Conservation (phyloP, 2,329 filamentous ascomycete genomes). For the Pseudogymnoascus sp. region DNA sequence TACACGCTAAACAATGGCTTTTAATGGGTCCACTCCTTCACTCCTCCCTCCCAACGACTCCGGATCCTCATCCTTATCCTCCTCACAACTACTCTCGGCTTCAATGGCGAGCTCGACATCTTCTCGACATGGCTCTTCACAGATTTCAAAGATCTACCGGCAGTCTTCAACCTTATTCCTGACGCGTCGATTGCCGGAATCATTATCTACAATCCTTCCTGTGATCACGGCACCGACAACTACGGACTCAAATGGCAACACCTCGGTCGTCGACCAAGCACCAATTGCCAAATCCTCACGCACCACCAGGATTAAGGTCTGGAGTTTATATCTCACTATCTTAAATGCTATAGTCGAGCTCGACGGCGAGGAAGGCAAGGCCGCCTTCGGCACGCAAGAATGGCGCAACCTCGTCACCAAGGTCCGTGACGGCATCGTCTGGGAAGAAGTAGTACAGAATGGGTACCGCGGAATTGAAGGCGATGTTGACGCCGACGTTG, state of each 20-base stretch:
- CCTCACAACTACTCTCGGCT: conserved; percentile 53
- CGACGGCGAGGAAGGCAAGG: conserved; percentile 82
- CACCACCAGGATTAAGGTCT: conserved; percentile 84
- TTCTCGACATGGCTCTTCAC: conserved; percentile 53
- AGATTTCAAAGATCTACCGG: conserved; percentile 87
- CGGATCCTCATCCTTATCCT: conserved; percentile 31
- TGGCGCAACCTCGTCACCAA: conserved; percentile 78
- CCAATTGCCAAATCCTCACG: conserved; percentile 74
- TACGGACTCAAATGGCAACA: conserved; percentile 27
- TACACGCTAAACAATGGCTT: conserved; percentile 20
- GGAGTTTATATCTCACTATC: conserved; percentile 92
- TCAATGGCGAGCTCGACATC: conserved; percentile 56
- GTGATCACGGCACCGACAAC: conserved; percentile 56
- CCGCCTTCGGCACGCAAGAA: conserved; percentile 73
- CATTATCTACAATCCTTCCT: conserved; percentile 74
- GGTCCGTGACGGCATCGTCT: conserved; percentile 83
- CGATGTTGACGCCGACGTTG: conserved; percentile 88
- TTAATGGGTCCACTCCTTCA: conserved; percentile 21
- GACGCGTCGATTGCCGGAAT: conserved; percentile 85
- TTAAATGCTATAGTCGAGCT: conserved; percentile 86
- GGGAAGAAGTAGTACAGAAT: conserved; percentile 82
- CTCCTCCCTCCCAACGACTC: conserved; percentile 19
- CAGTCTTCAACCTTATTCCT: conserved; percentile 91
- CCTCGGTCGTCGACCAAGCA: conserved; percentile 35
- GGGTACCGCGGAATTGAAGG: conserved; percentile 85